A percentile compares a stretch with the other conserved stretches of the same genome.
Conservation (phyloP, 1,284 basidiomycete species). For the Cryptococcus amylolentus region DNA sequence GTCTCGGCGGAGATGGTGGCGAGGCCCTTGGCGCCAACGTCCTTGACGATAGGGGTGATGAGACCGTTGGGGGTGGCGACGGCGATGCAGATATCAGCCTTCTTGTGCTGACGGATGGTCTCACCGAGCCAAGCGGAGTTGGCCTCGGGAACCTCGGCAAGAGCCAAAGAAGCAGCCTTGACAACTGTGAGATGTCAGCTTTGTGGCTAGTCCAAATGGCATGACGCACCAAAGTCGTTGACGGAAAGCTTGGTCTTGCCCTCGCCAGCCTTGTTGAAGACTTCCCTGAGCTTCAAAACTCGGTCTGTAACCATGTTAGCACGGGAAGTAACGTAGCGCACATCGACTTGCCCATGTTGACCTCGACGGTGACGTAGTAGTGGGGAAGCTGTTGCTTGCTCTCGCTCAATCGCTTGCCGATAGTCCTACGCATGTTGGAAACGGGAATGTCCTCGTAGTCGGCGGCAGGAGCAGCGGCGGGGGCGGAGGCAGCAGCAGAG, state of each 20-base stretch:
- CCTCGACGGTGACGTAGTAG: constrained; percentile 92
- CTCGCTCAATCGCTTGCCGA: constrained; percentile 84
- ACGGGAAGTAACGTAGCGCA: background rate
- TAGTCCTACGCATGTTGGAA: constrained; percentile 90
- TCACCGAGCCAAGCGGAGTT: constrained; percentile 99
- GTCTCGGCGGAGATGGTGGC: constrained; percentile 87
- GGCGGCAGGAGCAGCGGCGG: constrained; percentile 49
- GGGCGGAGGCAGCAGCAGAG: constrained; percentile 52
- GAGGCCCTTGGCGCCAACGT: constrained; percentile 87
- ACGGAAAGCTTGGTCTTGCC: constrained; percentile 84
- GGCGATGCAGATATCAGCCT: constrained; percentile 93
- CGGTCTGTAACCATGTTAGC: constrained; percentile 54
- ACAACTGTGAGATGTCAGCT: constrained; percentile 55
- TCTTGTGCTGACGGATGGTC: constrained; percentile 89
- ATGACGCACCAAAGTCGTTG: constrained; percentile 75
- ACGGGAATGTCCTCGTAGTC: constrained; percentile 90
- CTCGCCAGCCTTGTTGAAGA: constrained; percentile 87
- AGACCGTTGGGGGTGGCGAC: constrained; percentile 94
- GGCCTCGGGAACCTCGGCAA: constrained; percentile 92
- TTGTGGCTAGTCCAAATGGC: background rate
- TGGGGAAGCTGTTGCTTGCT: constrained; percentile 94
- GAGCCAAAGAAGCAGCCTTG: constrained; percentile 87
- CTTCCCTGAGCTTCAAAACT: constrained; percentile 85
- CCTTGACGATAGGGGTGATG: constrained; percentile 96
- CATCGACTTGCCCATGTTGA: constrained; percentile 75